Percentiles rank a stretch among this genome's conserved stretches.
These are phyloP conservation scores for Penicillium egyptiacum DNA, from an alignment of 495 filamentous ascomycete species.

Conservation along the genomic window DNA sequence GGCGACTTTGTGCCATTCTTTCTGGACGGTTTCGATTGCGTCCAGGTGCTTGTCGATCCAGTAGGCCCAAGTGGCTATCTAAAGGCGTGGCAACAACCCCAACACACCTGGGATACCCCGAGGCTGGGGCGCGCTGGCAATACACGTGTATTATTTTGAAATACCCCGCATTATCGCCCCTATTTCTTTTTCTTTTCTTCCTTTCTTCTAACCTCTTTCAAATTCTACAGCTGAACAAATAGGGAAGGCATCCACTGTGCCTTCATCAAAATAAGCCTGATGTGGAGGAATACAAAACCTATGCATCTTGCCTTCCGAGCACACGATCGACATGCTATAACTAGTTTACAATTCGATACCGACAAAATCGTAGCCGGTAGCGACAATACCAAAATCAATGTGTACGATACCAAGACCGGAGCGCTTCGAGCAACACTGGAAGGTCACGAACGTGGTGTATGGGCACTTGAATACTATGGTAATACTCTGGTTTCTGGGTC, in stretches of 20 bases:
- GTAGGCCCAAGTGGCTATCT: too few species aligned
- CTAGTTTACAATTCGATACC: constrained; percentile 92
- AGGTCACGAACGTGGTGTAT: constrained; percentile 95
- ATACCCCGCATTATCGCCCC: background rate
- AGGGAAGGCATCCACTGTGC: background rate
- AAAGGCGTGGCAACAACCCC: too few species aligned
- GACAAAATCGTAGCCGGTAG: constrained; percentile 97
- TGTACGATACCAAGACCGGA: constrained; percentile 97
- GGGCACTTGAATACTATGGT: constrained; percentile 94
- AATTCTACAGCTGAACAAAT: background rate
- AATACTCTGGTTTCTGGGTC: constrained; percentile 94
- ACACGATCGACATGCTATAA: constrained; percentile 95
- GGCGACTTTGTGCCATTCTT: too few species aligned
- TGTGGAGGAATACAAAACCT: constrained; percentile 75
- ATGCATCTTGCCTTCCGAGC: constrained; percentile 92
- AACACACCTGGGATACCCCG: too few species aligned
- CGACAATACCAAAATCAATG: constrained; percentile 95
- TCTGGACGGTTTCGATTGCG: too few species aligned
- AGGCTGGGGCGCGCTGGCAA: too few species aligned
- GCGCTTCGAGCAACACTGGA: constrained; percentile 75
- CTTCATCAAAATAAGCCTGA: constrained; percentile 42
- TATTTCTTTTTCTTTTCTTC: background rate
- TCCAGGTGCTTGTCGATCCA: too few species aligned
- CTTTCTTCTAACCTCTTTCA: background rate
- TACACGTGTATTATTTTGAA: too few species aligned